Evolutionary conservation across 345 rosid genomes (phyloP).

Genomic region (Theobroma cacao): DNA sequence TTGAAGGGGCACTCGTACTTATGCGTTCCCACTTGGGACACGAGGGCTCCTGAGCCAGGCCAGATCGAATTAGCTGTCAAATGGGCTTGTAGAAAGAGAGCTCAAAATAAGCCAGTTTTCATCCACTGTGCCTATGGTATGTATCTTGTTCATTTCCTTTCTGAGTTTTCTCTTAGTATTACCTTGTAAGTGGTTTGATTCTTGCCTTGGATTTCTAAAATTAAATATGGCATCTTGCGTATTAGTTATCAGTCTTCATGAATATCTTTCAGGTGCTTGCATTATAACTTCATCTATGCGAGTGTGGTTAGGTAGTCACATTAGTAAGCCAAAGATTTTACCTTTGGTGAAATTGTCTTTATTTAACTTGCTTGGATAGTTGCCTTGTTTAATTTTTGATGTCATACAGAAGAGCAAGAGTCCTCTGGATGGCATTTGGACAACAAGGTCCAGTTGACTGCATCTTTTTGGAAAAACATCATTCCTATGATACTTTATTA

Average conservation of each 20-base stretch:
- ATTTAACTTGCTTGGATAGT: background rate
- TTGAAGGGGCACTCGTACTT: conserved; percentile 46
- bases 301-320: background rate
- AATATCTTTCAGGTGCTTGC: background rate
- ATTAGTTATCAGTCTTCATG: too few species aligned
- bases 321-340: background rate
- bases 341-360: background rate
- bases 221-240: background rate
- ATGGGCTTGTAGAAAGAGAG: conserved; percentile 68
- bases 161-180: background rate
- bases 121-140: conserved; percentile 77
- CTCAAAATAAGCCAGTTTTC: conserved; percentile 52
- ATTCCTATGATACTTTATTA: too few species aligned
- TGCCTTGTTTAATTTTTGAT: background rate
- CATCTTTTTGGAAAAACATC: too few species aligned
- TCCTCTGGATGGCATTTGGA: background rate
- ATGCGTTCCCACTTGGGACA: conserved; percentile 79
- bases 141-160: background rate
- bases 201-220: background rate
- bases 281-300: background rate
- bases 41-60: conserved; percentile 60
- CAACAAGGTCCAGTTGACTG: background rate
- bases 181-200: background rate
- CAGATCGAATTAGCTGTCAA: conserved; percentile 72
- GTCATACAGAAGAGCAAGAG: background rate